Base-by-base conservation (phyloP, 2,329 filamentous ascomycete genomes). In the Tolypocladium nubicola region DNA sequence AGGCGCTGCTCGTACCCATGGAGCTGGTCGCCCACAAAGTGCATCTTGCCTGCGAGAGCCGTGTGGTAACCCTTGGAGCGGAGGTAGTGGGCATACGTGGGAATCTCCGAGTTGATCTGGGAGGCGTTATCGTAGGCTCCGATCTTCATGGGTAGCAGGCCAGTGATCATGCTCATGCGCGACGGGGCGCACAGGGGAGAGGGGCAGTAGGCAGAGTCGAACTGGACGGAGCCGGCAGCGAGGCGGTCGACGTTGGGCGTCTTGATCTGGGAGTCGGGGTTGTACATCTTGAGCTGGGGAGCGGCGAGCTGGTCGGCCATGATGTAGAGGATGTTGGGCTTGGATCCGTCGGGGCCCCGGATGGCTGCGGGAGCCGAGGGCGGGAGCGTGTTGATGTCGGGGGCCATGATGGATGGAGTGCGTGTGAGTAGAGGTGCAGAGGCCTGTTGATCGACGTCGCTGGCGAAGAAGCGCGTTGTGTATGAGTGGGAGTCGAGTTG, bases 281-380 rank as follows among this genome's bases (percentile, higher is more conserved):
- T 92, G 78, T 97, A 91, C 77, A 96, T 93, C 76, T 91, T 93
- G 64, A 97, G 83, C 64, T 92, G 82, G 21, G 92, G 92, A 35
- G 92, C 92, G 21, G 92, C 89, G 71, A 97, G 84, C 76, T 97
- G 92, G 74, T 97, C 92, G 56, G 92, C 92, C 91, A 97, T 96
- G 76, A 97, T 95, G 78, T 94, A 96, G 52, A 77, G 66, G 49
- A 77, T 76, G 62, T 77, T 77, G 60, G 74, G 73, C 61, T 67
- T 68, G 57, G 71, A 67, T 23, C 59, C 62, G 37, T 58, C 57
- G 19, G 63, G 58, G n/a, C 58, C 59, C 57, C 58, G 56, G 33
- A 62, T 39, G 55, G 63, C 63, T 53, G 64, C 62, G 57, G 76
- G 61, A 10, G 76, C 76, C 37, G 83, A 86, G 41, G 77, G 73